These are phyloP conservation scores for Apiospora rasikravindrae DNA, from an alignment of 2,329 filamentous ascomycete genomes.

Conservation along the genomic window DNA sequence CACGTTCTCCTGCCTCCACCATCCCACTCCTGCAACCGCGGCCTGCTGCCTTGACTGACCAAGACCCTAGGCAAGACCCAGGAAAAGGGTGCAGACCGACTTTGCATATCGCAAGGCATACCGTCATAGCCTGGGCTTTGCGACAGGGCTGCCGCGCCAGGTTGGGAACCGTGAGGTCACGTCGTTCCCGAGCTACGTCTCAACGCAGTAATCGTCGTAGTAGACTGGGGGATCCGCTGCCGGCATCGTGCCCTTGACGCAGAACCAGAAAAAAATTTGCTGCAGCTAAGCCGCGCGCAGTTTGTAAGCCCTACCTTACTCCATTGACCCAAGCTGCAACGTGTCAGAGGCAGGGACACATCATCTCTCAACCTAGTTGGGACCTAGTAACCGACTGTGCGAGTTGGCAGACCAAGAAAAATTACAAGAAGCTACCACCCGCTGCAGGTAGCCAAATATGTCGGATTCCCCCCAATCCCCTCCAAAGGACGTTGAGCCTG, in stretches of 20 bases:
- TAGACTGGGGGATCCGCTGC: conserved; percentile 38
- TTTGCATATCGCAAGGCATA: conserved; percentile 36
- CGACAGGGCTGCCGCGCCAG: conserved; percentile 40
- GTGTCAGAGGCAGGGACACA: conserved; percentile 64
- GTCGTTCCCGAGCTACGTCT: conserved; percentile 23
- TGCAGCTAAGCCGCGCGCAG: conserved; percentile 57
- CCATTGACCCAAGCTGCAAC: conserved; percentile 49
- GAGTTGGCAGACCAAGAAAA: conserved; percentile 60
- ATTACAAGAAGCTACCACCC: conserved; percentile 66
- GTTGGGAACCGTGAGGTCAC: conserved; percentile 25
- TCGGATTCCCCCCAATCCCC: conserved; percentile 85
- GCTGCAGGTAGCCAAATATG: conserved; percentile 84
- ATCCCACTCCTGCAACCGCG: conserved; percentile 22
- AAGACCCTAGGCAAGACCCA: conserved; percentile 21
- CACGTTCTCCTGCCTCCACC: conserved; percentile 23
- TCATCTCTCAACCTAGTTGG: conserved; percentile 47
- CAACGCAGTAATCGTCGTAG: conserved; percentile 30
- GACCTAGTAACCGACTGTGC: conserved; percentile 57
- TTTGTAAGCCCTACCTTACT: conserved; percentile 57
- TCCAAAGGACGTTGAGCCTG: conserved; percentile 93
- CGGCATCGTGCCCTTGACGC: conserved; percentile 54
- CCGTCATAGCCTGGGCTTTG: conserved; percentile 54
- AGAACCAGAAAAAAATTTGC: conserved; percentile 40
- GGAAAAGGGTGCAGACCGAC: conserved; percentile 29
- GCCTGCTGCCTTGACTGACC: conserved; percentile 25